These are phyloP conservation scores for Clathrospora elynae DNA, from an alignment of 2,329 filamentous ascomycete species.

Conservation along the genomic window DNA sequence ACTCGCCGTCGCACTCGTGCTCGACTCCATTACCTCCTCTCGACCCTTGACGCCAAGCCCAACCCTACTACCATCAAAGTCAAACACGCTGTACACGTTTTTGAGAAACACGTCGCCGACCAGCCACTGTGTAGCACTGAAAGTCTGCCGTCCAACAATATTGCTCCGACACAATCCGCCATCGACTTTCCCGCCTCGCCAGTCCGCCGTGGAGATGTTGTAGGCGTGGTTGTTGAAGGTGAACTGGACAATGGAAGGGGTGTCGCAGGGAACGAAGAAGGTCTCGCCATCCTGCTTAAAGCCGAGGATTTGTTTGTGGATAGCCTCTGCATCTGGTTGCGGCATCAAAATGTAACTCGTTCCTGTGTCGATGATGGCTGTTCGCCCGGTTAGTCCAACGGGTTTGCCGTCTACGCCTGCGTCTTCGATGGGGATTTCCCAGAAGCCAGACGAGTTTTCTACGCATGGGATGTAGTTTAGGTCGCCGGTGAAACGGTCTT, in stretches of 20 bases:
- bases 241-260: slow-evolving; percentile 64
- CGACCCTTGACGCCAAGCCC: slow-evolving; percentile 53
- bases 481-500: slow-evolving; percentile 68
- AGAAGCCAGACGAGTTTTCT: slow-evolving; percentile 61
- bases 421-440: slow-evolving; percentile 74
- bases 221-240: slow-evolving; percentile 71
- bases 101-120: slow-evolving; percentile 85
- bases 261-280: slow-evolving; percentile 76
- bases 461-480: slow-evolving; percentile 68
- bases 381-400: slow-evolving; percentile 51
- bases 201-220: slow-evolving; percentile 71
- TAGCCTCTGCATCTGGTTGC: slow-evolving; percentile 64
- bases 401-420: slow-evolving; percentile 65
- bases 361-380: slow-evolving; percentile 81
- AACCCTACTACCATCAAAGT: slow-evolving; percentile 69
- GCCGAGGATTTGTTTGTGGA: slow-evolving; percentile 72
- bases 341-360: slow-evolving; percentile 81
- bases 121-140: slow-evolving; percentile 70
- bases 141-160: slow-evolving; percentile 73
- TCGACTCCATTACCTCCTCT: slow-evolving; percentile 7
- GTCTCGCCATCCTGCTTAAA: slow-evolving; percentile 63
- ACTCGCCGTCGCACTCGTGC: slow-evolving; percentile 7
- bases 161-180: slow-evolving; percentile 64
- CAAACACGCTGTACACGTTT: slow-evolving; percentile 87
- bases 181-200: slow-evolving; percentile 59